A percentile compares a stretch with the other conserved stretches of the same genome.
Evolutionary conservation across 2,329 filamentous ascomycete genomes (phyloP).

Genomic region (Cryphonectria naterciae): DNA sequence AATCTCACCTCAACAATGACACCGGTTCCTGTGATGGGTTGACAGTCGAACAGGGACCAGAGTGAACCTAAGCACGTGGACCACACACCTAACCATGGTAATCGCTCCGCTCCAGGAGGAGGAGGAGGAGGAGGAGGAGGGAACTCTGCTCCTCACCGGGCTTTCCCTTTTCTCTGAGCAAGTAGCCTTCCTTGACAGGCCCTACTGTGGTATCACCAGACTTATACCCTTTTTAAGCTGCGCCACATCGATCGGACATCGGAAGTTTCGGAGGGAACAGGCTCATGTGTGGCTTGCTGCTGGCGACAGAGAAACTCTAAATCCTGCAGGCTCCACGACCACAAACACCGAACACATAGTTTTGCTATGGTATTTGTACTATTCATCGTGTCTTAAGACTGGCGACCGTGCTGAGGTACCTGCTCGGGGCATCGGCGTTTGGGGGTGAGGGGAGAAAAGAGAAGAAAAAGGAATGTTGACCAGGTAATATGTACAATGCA

Average conservation of each 20-base stretch:
- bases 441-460: background rate
- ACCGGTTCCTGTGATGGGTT: background rate
- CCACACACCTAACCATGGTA: background rate
- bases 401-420: background rate
- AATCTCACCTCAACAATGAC: constrained; percentile 1
- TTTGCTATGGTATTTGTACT: background rate
- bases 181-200: background rate
- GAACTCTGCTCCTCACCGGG: background rate
- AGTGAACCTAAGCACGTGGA: background rate
- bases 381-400: background rate
- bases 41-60: background rate
- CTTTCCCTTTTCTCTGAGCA: background rate
- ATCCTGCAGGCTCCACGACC: background rate
- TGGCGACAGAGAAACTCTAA: background rate
- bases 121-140: background rate
- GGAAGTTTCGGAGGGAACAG: background rate
- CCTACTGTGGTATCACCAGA: background rate
- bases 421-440: background rate
- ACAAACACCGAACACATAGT: background rate
- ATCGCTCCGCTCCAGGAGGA: background rate
- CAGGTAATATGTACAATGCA: constrained; percentile 4
- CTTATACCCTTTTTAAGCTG: background rate
- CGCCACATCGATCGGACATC: background rate
- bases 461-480: background rate
- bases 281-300: background rate